A percentile compares a stretch with the other conserved stretches of the same genome.
These are phyloP conservation scores for Raddia distichophylla DNA, from an alignment of 176 grass and related monocot species.

Conservation along the genomic window DNA sequence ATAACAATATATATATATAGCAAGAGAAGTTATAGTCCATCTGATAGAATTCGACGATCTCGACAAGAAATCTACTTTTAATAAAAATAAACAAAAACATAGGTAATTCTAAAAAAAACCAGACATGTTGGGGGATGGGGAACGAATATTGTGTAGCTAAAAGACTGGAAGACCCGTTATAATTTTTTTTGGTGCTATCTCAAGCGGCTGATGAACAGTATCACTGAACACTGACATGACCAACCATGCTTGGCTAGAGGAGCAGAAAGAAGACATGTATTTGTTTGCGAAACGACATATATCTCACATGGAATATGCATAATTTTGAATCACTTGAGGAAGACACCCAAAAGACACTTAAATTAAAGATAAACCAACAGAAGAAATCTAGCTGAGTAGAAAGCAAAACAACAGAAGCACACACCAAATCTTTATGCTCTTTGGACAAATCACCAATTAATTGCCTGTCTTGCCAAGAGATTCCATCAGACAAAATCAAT, in stretches of 20 bases:
- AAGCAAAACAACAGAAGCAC: background rate
- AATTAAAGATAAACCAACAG: conserved; percentile 21
- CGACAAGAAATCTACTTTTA: no score
- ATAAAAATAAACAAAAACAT: no score
- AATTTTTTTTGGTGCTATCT: background rate
- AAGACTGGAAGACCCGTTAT: background rate
- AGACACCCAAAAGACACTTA: background rate
- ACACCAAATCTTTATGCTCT: conserved; percentile 42
- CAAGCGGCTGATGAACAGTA: background rate
- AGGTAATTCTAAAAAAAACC: no score
- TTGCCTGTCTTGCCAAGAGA: conserved; percentile 2
- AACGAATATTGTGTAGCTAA: background rate
- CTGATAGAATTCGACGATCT: no score
- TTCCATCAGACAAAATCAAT: conserved; percentile 20
- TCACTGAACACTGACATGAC: background rate
- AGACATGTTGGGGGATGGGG: background rate
- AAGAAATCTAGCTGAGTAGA: background rate
- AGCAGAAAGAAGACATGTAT: background rate
- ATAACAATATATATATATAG: no score
- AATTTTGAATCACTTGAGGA: background rate
- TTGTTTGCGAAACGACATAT: background rate
- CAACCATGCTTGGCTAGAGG: background rate
- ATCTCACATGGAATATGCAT: conserved; percentile 35
- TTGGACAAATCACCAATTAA: conserved; percentile 7
- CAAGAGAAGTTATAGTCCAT: no score